Evolutionary conservation across 805 yeast species (phyloP), one percentile per base, ranked within the genome.

Genomic region (Candida qinlingensis): DNA sequence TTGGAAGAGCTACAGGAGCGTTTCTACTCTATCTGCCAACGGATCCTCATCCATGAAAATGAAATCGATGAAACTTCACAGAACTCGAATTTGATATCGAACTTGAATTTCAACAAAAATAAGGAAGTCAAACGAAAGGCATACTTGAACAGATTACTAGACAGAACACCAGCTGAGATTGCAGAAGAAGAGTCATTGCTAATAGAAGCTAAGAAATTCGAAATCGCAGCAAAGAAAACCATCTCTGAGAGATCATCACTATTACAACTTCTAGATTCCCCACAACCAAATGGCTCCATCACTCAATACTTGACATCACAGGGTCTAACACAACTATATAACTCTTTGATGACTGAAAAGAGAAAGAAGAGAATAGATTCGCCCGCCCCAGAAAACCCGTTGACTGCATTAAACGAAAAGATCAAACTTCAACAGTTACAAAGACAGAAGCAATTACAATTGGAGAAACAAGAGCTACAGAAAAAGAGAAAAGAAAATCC

Each of bases 171-270:
- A 1, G 96, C 97, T 0, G 99, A 94, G 63, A 87, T 94, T 41
- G 98, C 98, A 0, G 99, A 94, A 69, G 99, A 94, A 63, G 98
- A 94, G 64, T 89, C 96, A 0, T 72, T 94, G 44, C 87, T 94
- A 9, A 83, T 92, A 31, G 99, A 94, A 63, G 95, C 97, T 3
- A 79, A 96, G 43, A 83, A 92, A 54, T 87, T 94, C 53, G 98
- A 94, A 62, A 78, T 89, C 49, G 87, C 96, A 2, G 96, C 97
- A 0, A 91, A 89, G 70, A 86, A 87, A 64, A 86, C 92, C 74
- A 74, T 90, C 46, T 70, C 75, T 42, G 99, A 94, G 64, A 76
- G 99, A 55, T 83, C 88, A 3, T 83, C 86, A 44, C 66, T 94
- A 35, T 69, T 94, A 41, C 81, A 86, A 27, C 70, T 91, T 30